Evolutionary conservation across 371 early-diverging fungal species (phyloP).

Genomic region (Mucor irregularis): DNA sequence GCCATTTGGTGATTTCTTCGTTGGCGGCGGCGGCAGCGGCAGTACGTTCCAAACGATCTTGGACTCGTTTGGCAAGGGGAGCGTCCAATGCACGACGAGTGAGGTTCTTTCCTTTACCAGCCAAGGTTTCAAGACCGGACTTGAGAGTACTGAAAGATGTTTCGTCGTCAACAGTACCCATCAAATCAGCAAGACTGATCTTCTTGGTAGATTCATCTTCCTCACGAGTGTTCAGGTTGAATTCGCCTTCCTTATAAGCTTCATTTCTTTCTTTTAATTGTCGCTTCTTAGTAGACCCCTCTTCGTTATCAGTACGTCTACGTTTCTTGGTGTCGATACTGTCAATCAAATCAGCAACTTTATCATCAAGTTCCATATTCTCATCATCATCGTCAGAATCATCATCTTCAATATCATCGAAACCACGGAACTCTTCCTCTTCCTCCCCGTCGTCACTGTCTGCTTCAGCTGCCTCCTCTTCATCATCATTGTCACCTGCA

Average conservation of each 20-base stretch:
- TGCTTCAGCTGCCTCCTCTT: slow-evolving; percentile 27
- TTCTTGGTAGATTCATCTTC: slow-evolving; percentile 48
- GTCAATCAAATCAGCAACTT: slow-evolving; percentile 47
- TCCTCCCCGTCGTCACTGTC: slow-evolving; percentile 20
- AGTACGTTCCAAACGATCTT: slow-evolving; percentile 82
- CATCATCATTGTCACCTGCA: slow-evolving; percentile 26
- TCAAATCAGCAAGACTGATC: slow-evolving; percentile 74
- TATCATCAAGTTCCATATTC: slow-evolving; percentile 28
- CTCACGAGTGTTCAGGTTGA: slow-evolving; percentile 63
- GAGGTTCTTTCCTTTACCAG: slow-evolving; percentile 49
- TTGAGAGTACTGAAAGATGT: slow-evolving; percentile 61
- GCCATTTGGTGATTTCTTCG: slow-evolving; percentile 86
- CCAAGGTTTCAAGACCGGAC: slow-evolving; percentile 61
- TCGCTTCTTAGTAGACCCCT: slow-evolving; percentile 42
- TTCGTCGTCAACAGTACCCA: slow-evolving; percentile 66
- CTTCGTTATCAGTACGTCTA: slow-evolving; percentile 42
- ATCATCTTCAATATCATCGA: slow-evolving; percentile 39
- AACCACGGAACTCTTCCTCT: slow-evolving; percentile 30
- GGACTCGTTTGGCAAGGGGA: slow-evolving; percentile 80
- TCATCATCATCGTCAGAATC: slow-evolving; percentile 36
- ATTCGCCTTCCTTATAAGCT: slow-evolving; percentile 78
- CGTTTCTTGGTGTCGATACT: slow-evolving; percentile 51
- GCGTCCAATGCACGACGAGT: slow-evolving; percentile 67
- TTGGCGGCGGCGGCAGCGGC: slow-evolving; percentile 82
- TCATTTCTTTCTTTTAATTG: slow-evolving; percentile 66